Evolutionary conservation across 2,329 filamentous ascomycete species (phyloP).

Genomic region (Fusarium buharicum): DNA sequence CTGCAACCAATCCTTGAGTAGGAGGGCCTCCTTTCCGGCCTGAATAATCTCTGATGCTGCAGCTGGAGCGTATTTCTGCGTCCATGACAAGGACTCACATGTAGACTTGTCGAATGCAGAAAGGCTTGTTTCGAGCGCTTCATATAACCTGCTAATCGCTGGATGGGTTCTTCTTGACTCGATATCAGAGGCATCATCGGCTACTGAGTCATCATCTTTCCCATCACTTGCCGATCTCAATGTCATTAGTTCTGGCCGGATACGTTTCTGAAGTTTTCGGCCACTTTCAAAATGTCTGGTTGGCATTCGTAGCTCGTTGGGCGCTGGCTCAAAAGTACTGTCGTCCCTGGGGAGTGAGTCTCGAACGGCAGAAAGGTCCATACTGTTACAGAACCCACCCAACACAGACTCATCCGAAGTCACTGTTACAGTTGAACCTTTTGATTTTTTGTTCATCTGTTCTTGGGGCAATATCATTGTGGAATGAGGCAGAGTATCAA

Average conservation of each 20-base stretch:
- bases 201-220: conserved; percentile 41
- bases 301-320: conserved; percentile 64
- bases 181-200: conserved; percentile 51
- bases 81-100: conserved; percentile 80
- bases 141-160: conserved; percentile 68
- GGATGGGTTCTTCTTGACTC: conserved; percentile 59
- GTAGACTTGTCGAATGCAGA: conserved; percentile 83
- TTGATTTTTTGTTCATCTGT: conserved; percentile 57
- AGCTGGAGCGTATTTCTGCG: conserved; percentile 83
- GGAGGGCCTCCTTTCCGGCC: conserved; percentile 71
- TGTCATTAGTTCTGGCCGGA: conserved; percentile 59
- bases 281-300: conserved; percentile 68
- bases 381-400: conserved; percentile 37
- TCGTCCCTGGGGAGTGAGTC: conserved; percentile 46
- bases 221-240: conserved; percentile 6
- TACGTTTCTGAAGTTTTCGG: conserved; percentile 60
- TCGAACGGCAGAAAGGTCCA: conserved; percentile 46
- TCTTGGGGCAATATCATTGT: not conserved
- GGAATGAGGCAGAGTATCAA: conserved; percentile 9
- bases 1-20: conserved; percentile 84
- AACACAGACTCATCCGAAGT: conserved; percentile 57
- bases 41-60: conserved; percentile 80
- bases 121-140: conserved; percentile 67
- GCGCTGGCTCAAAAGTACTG: conserved; percentile 57
- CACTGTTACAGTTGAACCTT: conserved; percentile 58